Evolutionary conservation across 164 flowering plant species (phyloP), one percentile per base, ranked within the genome.

Genomic region (Kalanchoe fedtschenkoi): DNA sequence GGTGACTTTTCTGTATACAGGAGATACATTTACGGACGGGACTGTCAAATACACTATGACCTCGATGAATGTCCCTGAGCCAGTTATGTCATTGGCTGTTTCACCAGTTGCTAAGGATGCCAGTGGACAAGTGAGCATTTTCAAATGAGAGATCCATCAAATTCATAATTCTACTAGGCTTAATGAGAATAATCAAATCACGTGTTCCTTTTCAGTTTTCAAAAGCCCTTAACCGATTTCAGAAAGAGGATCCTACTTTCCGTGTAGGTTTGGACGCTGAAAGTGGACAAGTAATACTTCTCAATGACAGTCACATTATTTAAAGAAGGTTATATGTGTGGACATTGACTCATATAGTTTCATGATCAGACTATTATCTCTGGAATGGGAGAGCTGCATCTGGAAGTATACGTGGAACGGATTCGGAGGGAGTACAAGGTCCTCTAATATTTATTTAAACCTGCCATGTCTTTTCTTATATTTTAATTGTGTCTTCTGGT

Each of bases 301-400:
- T 6, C n/a, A 37, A 63, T 5, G 2, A 61, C 57, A 7, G 5
- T 43, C 24, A 37, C 14, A 4, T 34, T 34, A 5, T 26, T 26
- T 32, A 19, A 6, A 58, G 30, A 58, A 10, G 1, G 16, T 13
- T 4, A 58, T n/a, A 1, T 35, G 21, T 34, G 3, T 3, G 5
- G 5, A 33, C 13, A 62, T 39, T 62, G 57, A 42, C 19, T 22
- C 9, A 29, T 30, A 60, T 69, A 57, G 17, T 65, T 62, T 70
- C 53, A 8, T 63, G 43, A 34, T 66, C 75, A 95, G 97, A 95
- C 99, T 41, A 95, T 95, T 61, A 91, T 95, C 24, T 91, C 99
- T 64, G 99, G 99, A 60, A 95, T 95, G 99, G 99, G 99, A 67
- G 99, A 95, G 75, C 79, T 95, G 73, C 99, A 95, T 74, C 74